Evolutionary conservation across 257 asterid genomes (phyloP).

Genomic region (Ilex aquifolium): DNA sequence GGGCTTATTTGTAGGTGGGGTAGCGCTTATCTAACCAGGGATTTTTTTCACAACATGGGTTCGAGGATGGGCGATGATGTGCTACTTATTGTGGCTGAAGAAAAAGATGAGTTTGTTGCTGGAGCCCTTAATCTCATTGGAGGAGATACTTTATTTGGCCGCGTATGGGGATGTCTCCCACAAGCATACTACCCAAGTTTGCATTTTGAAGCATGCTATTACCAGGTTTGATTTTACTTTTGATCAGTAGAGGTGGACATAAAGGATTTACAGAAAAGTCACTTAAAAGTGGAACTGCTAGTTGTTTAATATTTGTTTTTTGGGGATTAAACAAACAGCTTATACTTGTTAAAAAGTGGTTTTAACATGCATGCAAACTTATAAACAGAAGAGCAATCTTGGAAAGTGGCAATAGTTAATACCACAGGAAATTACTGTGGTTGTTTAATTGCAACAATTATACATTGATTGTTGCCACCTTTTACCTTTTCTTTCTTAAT

Average conservation of each 20-base stretch:
- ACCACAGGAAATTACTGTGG: no score
- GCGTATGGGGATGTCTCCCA: slow-evolving; percentile 98
- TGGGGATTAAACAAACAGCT: no score
- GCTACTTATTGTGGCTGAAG: slow-evolving; percentile 81
- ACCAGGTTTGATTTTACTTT: slow-evolving; percentile 55
- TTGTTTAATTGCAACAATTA: no score
- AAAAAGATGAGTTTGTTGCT: slow-evolving; percentile 73
- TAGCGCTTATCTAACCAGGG: slow-evolving; percentile 84
- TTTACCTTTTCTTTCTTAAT: no score
- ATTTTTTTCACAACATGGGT: slow-evolving; percentile 88
- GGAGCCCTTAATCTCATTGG: slow-evolving; percentile 95
- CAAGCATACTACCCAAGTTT: slow-evolving; percentile 72
- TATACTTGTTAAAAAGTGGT: no score
- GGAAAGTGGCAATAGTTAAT: no score
- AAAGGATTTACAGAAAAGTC: no score
- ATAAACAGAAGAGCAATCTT: no score
- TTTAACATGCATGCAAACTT: no score
- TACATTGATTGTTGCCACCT: no score
- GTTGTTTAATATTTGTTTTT: no score
- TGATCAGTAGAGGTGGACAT: not conserved
- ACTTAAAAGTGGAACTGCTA: no score
- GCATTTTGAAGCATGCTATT: slow-evolving; percentile 97
- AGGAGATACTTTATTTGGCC: slow-evolving; percentile 83
- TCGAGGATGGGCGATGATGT: slow-evolving; percentile 84
- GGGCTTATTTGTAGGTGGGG: slow-evolving; percentile 76